phyloP scores from a whole-genome alignment of 495 filamentous ascomycete genomes.

The Neurospora sp. region DNA sequence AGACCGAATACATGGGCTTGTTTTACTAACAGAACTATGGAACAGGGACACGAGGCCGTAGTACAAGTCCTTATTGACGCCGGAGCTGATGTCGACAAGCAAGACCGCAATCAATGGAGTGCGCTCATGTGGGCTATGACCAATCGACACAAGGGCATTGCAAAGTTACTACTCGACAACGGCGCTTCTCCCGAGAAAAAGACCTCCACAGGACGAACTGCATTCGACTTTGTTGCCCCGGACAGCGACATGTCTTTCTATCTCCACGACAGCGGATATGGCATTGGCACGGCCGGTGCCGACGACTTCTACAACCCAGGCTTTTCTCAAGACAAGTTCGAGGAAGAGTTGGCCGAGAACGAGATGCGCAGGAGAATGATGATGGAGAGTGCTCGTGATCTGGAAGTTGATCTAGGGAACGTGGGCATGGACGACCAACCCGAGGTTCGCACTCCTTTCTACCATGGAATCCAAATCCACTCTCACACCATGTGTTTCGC shows the following conservation, averaged over 20 bases:
- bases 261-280: constrained; percentile 85
- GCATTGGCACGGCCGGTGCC: constrained; percentile 77
- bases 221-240: constrained; percentile 87
- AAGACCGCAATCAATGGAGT: constrained; percentile 95
- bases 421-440: constrained; percentile 93
- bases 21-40: constrained; percentile 9
- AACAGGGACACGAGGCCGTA: constrained; percentile 80
- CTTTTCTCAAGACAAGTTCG: constrained; percentile 86
- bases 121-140: constrained; percentile 99
- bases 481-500: constrained; percentile 2
- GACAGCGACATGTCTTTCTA: constrained; percentile 96
- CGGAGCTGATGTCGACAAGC: constrained; percentile 84
- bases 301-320: constrained; percentile 95
- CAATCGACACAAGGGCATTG: constrained; percentile 91
- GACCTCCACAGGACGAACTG: constrained; percentile 88
- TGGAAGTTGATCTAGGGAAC: constrained; percentile 94
- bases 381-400: constrained; percentile 97
- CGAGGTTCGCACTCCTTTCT: constrained; percentile 51
- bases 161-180: constrained; percentile 81
- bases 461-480: not conserved
- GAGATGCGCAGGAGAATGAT: constrained; percentile 96
- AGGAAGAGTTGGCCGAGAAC: constrained; percentile 95
- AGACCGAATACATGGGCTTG: constrained; percentile 4
- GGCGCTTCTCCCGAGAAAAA: constrained; percentile 93
- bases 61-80: constrained; percentile 75